These are phyloP conservation scores for Malus hybrid DNA, from an alignment of 331 rosid genomes.

Conservation along the genomic window DNA sequence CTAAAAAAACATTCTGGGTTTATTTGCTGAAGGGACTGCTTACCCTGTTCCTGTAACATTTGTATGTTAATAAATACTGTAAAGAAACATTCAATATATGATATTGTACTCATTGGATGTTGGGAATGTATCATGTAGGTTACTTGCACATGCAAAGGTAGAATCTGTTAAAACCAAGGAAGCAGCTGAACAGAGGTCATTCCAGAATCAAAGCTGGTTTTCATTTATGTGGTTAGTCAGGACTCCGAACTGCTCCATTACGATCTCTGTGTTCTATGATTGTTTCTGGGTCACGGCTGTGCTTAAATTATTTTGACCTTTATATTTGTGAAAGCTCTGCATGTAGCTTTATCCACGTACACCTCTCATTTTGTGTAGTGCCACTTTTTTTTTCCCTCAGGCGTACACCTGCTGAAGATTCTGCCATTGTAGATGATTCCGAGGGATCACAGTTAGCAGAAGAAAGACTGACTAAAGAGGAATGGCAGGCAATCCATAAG, in stretches of 20 bases:
- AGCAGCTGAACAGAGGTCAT: conserved; percentile 73
- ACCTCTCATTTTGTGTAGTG: conserved; percentile 9
- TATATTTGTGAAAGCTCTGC: background rate
- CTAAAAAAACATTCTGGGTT: background rate
- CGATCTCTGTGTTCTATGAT: background rate
- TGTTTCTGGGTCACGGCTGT: background rate
- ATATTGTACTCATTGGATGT: conserved; percentile 9
- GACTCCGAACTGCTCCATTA: background rate
- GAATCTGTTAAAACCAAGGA: conserved; percentile 89
- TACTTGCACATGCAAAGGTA: conserved; percentile 96
- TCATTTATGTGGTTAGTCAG: conserved; percentile 64
- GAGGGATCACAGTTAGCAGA: conserved; percentile 47
- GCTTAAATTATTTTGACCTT: background rate
- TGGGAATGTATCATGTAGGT: conserved; percentile 39
- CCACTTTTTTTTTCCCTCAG: conserved; percentile 21
- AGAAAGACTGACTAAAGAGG: conserved; percentile 78
- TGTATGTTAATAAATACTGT: background rate
- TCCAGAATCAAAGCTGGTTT: conserved; percentile 80
- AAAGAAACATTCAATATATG: background rate
- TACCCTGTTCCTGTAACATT: background rate
- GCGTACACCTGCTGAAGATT: conserved; percentile 53
- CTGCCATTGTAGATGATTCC: conserved; percentile 38
- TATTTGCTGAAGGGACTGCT: background rate
- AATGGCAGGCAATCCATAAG: conserved; percentile 94
- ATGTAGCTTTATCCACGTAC: background rate